These are phyloP conservation scores for Simplicillium sp. DNA, from an alignment of 2,329 filamentous ascomycete species.

Conservation along the genomic window DNA sequence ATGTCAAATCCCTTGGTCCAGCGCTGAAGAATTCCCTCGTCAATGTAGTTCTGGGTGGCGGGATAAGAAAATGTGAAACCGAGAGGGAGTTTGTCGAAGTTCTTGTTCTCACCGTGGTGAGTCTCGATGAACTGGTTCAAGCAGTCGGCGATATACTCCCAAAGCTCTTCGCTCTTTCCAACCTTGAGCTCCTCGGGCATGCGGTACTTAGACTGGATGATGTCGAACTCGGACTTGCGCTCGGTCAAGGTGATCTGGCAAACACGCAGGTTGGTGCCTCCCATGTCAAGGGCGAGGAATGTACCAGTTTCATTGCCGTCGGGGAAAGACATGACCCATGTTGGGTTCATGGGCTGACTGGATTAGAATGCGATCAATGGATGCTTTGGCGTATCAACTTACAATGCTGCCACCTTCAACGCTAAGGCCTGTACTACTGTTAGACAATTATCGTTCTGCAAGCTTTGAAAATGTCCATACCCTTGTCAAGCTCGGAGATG, in stretches of 20 bases:
- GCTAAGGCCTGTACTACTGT: conserved; percentile 51
- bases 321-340: conserved; percentile 88
- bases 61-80: conserved; percentile 97
- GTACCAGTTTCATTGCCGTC: conserved; percentile 81
- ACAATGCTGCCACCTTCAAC: conserved; percentile 90
- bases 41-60: conserved; percentile 85
- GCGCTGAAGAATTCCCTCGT: conserved; percentile 83
- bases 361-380: conserved; percentile 10
- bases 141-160: conserved; percentile 92
- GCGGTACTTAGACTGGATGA: conserved; percentile 91
- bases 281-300: conserved; percentile 88
- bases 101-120: conserved; percentile 60
- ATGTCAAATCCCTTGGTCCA: conserved; percentile 99
- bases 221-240: conserved; percentile 82
- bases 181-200: conserved; percentile 91
- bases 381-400: conserved; percentile 27
- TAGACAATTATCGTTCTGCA: background rate
- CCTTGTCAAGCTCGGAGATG: conserved; percentile 76
- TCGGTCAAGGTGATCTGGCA: conserved; percentile 87
- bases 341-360: conserved; percentile 85
- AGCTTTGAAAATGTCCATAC: conserved; percentile 26
- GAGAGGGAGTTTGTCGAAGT: conserved; percentile 60
- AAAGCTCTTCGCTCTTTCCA: conserved; percentile 74
- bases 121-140: conserved; percentile 82
- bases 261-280: conserved; percentile 89